A percentile compares a stretch with the other conserved stretches of the same genome.
Conservation (phyloP, 106 monocot genomes). For the Phalaenopsis aphrodite region DNA sequence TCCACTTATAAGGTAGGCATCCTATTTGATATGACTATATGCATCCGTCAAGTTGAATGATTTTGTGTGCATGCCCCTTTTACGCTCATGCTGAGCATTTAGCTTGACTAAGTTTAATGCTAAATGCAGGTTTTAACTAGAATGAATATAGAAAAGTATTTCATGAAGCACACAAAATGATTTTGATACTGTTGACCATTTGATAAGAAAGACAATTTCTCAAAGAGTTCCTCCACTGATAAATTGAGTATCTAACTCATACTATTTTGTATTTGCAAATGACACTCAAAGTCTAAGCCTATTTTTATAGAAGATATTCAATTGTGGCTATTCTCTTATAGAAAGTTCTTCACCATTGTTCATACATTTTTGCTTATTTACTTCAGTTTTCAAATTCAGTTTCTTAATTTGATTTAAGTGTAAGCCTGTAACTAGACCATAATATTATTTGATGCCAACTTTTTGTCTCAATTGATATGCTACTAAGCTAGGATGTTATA, state of each 20-base stretch:
- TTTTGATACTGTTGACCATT: too few species aligned
- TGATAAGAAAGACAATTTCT: neutral
- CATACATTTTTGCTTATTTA: neutral
- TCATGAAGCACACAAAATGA: too few species aligned
- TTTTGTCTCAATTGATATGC: neutral
- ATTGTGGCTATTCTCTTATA: neutral
- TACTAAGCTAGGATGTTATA: neutral
- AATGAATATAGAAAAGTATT: too few species aligned
- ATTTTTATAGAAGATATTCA: neutral
- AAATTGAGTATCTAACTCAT: neutral
- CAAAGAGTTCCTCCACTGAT: neutral
- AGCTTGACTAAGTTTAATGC: too few species aligned
- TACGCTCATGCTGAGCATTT: too few species aligned
- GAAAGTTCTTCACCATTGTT: too few species aligned
- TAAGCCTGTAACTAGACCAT: neutral
- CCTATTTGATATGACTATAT: too few species aligned
- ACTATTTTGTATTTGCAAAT: neutral
- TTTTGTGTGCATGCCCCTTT: too few species aligned
- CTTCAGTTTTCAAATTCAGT: neutral
- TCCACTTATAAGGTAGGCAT: too few species aligned
- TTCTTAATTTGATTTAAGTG: neutral
- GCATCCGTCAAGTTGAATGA: too few species aligned
- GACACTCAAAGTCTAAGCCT: neutral
- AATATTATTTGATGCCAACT: neutral
- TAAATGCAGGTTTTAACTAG: too few species aligned